A percentile compares a stretch with the other conserved stretches of the same genome.
These are phyloP conservation scores for Boletus barrowsii DNA, from an alignment of 768 basidiomycete species.

Conservation along the genomic window DNA sequence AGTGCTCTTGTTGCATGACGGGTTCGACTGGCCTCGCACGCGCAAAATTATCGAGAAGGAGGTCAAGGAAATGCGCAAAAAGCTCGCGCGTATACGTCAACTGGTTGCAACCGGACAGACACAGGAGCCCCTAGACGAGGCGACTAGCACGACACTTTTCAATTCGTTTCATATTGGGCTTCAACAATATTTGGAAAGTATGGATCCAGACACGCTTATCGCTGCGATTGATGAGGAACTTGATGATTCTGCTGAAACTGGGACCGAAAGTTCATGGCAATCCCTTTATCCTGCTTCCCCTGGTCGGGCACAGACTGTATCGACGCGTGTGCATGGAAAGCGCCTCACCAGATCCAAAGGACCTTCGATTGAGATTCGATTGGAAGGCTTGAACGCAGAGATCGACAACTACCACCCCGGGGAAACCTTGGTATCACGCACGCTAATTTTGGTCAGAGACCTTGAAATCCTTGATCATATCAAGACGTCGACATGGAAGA, in stretches of 20 bases:
- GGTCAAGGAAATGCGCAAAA: constrained; percentile 81
- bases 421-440: constrained; percentile 58
- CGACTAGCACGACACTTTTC: constrained; percentile 76
- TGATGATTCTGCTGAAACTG: constrained; percentile 69
- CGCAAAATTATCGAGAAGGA: constrained; percentile 85
- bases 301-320: constrained; percentile 34
- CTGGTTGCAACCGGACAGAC: constrained; percentile 87
- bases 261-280: constrained; percentile 88
- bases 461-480: constrained; percentile 95
- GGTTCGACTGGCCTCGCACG: constrained; percentile 91
- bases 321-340: constrained; percentile 49
- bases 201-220: constrained; percentile 74
- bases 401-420: constrained; percentile 61
- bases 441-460: constrained; percentile 64
- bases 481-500: constrained; percentile 98
- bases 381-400: constrained; percentile 63
- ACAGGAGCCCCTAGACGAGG: constrained; percentile 71
- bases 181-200: constrained; percentile 68
- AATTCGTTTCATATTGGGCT: constrained; percentile 94
- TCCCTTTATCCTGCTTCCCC: constrained; percentile 61
- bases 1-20: constrained; percentile 78
- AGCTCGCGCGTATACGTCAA: constrained; percentile 86
- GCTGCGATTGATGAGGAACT: constrained; percentile 94
- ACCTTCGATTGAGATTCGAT: constrained; percentile 79
- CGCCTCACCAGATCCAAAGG: constrained; percentile 69